phyloP scores from a whole-genome alignment of 345 rosid genomes.

The Acer yangbiense region DNA sequence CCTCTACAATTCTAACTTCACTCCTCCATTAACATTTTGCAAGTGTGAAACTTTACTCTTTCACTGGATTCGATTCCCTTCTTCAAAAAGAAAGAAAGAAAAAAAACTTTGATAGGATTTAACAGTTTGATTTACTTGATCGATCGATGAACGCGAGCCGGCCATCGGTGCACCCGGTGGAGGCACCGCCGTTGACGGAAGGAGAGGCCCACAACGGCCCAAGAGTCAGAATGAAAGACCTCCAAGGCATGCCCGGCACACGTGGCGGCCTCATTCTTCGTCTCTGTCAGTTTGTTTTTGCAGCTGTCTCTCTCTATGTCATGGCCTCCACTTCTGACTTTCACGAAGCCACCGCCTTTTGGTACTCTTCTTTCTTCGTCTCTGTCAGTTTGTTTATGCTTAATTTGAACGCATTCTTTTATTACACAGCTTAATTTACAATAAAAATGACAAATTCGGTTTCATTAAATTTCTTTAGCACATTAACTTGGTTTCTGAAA shows the following conservation, averaged over 20 bases:
- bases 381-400: background rate
- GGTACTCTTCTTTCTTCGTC: conserved; percentile 35
- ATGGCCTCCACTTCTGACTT: conserved; percentile 76
- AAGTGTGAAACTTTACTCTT: conserved; percentile 5
- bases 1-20: background rate
- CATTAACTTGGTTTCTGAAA: background rate
- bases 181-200: conserved; percentile 56
- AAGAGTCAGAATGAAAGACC: conserved; percentile 67
- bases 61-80: background rate
- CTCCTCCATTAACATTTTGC: background rate
- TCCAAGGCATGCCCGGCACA: conserved; percentile 91
- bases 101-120: background rate
- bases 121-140: background rate
- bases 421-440: background rate
- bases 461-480: background rate
- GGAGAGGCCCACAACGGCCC: conserved; percentile 47
- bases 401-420: background rate
- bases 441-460: background rate
- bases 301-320: conserved; percentile 57
- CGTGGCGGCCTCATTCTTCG: conserved; percentile 73
- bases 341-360: conserved; percentile 67
- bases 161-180: conserved; percentile 80
- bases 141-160: conserved; percentile 53
- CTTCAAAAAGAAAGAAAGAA: too few species aligned
- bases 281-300: conserved; percentile 55